Conservation (phyloP, 805 yeast species). For the Pichia paraexigua region DNA sequence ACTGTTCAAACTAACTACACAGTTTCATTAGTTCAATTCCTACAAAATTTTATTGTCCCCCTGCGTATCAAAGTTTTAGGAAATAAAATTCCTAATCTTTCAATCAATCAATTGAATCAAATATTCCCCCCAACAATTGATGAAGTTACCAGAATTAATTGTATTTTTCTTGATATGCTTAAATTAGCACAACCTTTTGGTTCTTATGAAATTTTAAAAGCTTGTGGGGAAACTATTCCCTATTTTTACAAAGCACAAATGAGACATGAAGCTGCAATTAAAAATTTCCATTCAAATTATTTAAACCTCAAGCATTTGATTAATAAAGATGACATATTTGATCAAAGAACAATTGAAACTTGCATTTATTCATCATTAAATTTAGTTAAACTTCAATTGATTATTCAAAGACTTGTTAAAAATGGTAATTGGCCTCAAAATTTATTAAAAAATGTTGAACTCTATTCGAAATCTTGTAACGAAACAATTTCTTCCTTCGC, state of each 20-base stretch:
- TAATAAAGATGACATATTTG: conserved; percentile 28
- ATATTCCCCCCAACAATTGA: conserved; percentile 94
- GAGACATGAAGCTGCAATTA: conserved; percentile 89
- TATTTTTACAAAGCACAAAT: conserved; percentile 89
- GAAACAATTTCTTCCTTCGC: conserved; percentile 81
- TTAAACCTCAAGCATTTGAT: conserved; percentile 35
- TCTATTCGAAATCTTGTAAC: conserved; percentile 44
- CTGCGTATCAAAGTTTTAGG: conserved; percentile 61
- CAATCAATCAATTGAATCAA: conserved; percentile 61
- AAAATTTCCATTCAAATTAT: conserved; percentile 44
- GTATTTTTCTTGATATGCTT: conserved; percentile 71
- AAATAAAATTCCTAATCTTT: conserved; percentile 41
- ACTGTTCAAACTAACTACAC: conserved; percentile 70
- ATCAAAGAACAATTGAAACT: conserved; percentile 47
- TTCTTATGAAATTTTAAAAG: conserved; percentile 66
- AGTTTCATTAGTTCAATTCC: conserved; percentile 58
- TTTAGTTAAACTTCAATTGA: conserved; percentile 59
- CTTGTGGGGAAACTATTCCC: conserved; percentile 76
- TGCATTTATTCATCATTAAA: conserved; percentile 66
- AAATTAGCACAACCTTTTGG: conserved; percentile 63
- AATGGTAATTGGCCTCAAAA: conserved; percentile 38
- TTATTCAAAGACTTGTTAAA: conserved; percentile 52
- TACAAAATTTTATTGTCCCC: conserved; percentile 75
- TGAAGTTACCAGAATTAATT: conserved; percentile 84
- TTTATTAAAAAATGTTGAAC: conserved; percentile 24